Conservation (phyloP, 2,329 filamentous ascomycete genomes). For the Ophiostoma sp. region DNA sequence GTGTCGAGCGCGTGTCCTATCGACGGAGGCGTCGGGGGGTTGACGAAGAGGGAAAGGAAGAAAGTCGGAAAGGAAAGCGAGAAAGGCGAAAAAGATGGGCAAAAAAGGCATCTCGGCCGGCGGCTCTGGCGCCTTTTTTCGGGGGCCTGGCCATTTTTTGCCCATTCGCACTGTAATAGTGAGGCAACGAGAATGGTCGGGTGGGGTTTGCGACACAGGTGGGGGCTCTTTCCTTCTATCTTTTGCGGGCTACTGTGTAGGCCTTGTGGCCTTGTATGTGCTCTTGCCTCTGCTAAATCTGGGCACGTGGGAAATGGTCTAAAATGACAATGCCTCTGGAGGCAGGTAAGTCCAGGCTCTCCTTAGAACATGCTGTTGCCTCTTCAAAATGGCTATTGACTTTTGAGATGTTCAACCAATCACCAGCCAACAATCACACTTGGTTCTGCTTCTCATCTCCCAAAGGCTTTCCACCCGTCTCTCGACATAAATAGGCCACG, state of each 20-base stretch:
- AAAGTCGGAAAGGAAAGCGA: background rate
- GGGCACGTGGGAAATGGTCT: background rate
- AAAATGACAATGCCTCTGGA: background rate
- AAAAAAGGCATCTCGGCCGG: too few species aligned
- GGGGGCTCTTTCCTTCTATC: background rate
- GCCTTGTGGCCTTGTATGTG: background rate
- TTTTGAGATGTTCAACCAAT: background rate
- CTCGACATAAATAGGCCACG: background rate
- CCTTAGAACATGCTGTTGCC: background rate
- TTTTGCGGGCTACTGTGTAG: background rate
- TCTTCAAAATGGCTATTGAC: background rate
- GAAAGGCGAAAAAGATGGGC: background rate
- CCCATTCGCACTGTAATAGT: background rate
- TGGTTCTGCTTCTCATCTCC: background rate
- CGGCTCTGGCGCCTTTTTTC: too few species aligned
- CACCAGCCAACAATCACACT: background rate
- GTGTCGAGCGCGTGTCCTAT: background rate
- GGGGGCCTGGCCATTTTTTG: too few species aligned
- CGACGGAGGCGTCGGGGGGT: background rate
- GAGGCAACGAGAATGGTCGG: slow-evolving; percentile 13
- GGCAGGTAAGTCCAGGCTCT: background rate
- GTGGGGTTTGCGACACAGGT: slow-evolving; percentile 16
- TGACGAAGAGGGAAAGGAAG: background rate
- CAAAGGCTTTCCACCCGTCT: background rate
- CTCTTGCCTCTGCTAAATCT: background rate